Percentiles rank a stretch among this genome's conserved stretches.
Conservation (phyloP, 2,329 filamentous ascomycete species). For the Alternaria sp. region DNA sequence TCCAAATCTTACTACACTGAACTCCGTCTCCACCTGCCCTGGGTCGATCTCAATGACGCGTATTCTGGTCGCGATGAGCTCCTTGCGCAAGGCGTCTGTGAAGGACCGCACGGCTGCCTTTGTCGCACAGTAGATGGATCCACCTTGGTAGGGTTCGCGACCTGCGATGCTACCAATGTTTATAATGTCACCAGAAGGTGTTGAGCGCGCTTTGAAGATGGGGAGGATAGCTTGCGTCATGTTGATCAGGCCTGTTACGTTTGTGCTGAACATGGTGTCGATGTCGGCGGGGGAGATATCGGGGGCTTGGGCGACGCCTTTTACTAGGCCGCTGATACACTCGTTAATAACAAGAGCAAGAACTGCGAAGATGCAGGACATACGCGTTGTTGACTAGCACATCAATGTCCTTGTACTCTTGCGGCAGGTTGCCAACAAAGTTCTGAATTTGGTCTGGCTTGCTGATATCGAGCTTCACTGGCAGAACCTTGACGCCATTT, state of each 20-base stretch:
- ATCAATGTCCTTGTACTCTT: slow-evolving; percentile 84
- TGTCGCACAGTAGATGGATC: slow-evolving; percentile 90
- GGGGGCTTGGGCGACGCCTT: slow-evolving; percentile 84
- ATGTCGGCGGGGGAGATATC: slow-evolving; percentile 85
- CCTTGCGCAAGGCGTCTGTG: slow-evolving; percentile 81
- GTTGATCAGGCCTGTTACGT: slow-evolving; percentile 93
- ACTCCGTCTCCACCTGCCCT: slow-evolving; percentile 93
- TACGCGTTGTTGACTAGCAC: slow-evolving; percentile 76
- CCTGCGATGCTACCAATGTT: slow-evolving; percentile 95
- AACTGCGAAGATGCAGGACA: neutral
- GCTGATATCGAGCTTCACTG: slow-evolving; percentile 87
- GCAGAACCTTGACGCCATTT: slow-evolving; percentile 75
- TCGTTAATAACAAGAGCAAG: neutral
- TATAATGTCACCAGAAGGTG: slow-evolving; percentile 82
- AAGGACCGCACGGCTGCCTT: slow-evolving; percentile 89
- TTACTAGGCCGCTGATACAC: slow-evolving; percentile 74
- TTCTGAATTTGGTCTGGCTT: slow-evolving; percentile 74
- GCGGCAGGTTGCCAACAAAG: slow-evolving; percentile 77
- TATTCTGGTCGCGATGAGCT: slow-evolving; percentile 81
- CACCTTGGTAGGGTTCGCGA: slow-evolving; percentile 82
- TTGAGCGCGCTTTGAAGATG: slow-evolving; percentile 72
- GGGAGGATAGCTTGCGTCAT: slow-evolving; percentile 92
- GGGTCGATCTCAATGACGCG: slow-evolving; percentile 89
- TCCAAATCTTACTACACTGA: slow-evolving; percentile 86
- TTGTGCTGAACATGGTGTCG: slow-evolving; percentile 86